Conservation (phyloP, 768 basidiomycete species). For the Lactarius tabidus region DNA sequence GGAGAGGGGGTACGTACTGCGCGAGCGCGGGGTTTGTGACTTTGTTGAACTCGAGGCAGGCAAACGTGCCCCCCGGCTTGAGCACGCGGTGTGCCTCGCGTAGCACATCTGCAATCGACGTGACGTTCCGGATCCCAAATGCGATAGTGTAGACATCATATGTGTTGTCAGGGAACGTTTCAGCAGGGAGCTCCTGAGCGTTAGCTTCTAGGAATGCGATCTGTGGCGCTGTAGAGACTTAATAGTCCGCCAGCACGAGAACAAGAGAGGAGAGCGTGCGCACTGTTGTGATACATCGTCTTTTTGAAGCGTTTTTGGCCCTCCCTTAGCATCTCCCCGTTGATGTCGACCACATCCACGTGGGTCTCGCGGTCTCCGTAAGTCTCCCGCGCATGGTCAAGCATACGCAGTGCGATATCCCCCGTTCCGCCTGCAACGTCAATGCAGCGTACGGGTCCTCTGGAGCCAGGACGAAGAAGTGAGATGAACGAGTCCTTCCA, state of each 20-base stretch:
- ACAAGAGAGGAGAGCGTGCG: conserved; percentile 30
- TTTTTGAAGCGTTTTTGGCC: conserved; percentile 87
- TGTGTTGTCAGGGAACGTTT: conserved; percentile 71
- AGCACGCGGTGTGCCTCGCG: conserved; percentile 89
- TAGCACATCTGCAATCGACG: conserved; percentile 83
- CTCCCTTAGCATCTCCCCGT: conserved; percentile 91
- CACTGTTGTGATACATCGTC: conserved; percentile 98
- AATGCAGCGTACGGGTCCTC: conserved; percentile 73
- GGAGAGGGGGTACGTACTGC: conserved; percentile 56
- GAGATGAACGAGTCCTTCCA: conserved; percentile 95
- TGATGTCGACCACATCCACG: conserved; percentile 92
- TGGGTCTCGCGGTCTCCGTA: conserved; percentile 86
- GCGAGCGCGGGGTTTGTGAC: conserved; percentile 84
- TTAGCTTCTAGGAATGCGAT: conserved; percentile 91
- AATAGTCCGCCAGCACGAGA: conserved; percentile 10
- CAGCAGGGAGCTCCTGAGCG: conserved; percentile 70
- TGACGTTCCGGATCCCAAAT: conserved; percentile 97
- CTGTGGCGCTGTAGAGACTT: conserved; percentile 64
- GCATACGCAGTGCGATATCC: conserved; percentile 91
- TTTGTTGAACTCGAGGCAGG: conserved; percentile 93
- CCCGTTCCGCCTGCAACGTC: conserved; percentile 98
- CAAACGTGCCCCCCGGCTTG: conserved; percentile 93
- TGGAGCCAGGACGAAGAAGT: conserved; percentile 68
- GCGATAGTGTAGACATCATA: conserved; percentile 98
- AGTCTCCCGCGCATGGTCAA: conserved; percentile 86